These are phyloP conservation scores for Trametes versicolor DNA, from an alignment of 1,284 basidiomycete genomes.

Conservation along the genomic window DNA sequence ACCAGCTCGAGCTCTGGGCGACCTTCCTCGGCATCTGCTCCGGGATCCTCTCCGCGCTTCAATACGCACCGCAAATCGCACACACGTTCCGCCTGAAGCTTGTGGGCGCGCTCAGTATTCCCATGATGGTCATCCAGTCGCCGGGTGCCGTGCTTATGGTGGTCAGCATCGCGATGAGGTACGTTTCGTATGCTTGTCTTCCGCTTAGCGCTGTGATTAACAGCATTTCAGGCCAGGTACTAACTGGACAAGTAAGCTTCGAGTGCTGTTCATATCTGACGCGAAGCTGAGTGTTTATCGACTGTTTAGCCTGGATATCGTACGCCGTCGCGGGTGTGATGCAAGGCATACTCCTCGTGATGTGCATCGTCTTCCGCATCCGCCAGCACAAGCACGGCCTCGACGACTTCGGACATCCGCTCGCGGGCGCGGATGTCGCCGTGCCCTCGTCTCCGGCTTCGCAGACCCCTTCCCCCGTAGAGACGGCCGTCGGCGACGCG, in stretches of 20 bases:
- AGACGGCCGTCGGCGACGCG: constrained; percentile 35
- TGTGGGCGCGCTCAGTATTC: constrained; percentile 92
- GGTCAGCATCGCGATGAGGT: constrained; percentile 82
- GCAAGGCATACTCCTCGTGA: constrained; percentile 83
- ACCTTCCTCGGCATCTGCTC: constrained; percentile 90
- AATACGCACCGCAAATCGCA: constrained; percentile 90
- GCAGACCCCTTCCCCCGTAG: constrained; percentile 33
- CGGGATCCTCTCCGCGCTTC: constrained; percentile 79
- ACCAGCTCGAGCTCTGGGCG: constrained; percentile 73
- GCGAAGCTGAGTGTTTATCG: background rate
- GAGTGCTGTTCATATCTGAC: background rate
- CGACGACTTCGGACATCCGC: constrained; percentile 90
- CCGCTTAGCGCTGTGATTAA: background rate
- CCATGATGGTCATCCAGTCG: constrained; percentile 95
- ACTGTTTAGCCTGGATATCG: constrained; percentile 75
- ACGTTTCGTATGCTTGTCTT: constrained; percentile 33
- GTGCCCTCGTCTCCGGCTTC: background rate
- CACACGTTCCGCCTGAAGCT: constrained; percentile 84
- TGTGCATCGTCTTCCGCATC: constrained; percentile 85
- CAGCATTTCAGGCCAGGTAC: constrained; percentile 72
- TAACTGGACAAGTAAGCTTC: constrained; percentile 82
- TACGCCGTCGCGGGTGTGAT: constrained; percentile 89
- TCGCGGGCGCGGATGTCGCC: constrained; percentile 41
- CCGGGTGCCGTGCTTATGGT: constrained; percentile 94
- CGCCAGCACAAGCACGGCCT: constrained; percentile 82